Evolutionary conservation across 345 rosid species (phyloP), one percentile per base, ranked within the genome.

Genomic region (Eucalyptus regnans): DNA sequence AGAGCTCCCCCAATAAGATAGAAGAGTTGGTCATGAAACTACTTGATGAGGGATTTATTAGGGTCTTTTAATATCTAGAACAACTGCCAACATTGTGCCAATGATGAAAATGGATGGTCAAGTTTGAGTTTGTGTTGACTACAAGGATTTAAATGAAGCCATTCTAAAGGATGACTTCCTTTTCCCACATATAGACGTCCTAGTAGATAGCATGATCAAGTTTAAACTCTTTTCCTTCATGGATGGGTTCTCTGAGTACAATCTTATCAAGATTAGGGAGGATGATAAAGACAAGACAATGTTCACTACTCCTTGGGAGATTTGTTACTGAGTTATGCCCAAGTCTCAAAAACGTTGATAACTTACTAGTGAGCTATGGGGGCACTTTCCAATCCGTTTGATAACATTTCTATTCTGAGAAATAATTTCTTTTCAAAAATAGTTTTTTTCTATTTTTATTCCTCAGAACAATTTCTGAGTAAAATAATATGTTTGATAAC

Each of bases 401-500:
- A 52, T 52, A 52, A 52, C 2, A 0, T 9, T 52, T 52, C 10
- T 52, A 52, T 20, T 52, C 2, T 2, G 0, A 52, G 0, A 0
- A 52, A 52, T 20, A 52, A 1, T 52, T 4, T 52, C 9, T 52
- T 52, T 52, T 18, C 0, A 0, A 0, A 52, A 52, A 52, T 52
- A 52, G 4, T 52, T 0, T 52, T 20, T 20, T 52, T 52, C 2
- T 52, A 52, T 52, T 52, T 52, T 4, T 52, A 7, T 52, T 52
- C 2, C 4, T 4, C 1, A 1, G 0, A 52, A 8, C 0, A 52
- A 52, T 52, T 52, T 52, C 0, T 1, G 1, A 52, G 2, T 20
- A 52, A 52, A 7, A 52, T 3, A 52, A 52, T 4, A 52, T 52
- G 2, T 0, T 7, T 52, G 25, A 0, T 52, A 52, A 52, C 5